Conservation (phyloP, 192 early-diverging fungal species). For the Mortierella alpina region DNA sequence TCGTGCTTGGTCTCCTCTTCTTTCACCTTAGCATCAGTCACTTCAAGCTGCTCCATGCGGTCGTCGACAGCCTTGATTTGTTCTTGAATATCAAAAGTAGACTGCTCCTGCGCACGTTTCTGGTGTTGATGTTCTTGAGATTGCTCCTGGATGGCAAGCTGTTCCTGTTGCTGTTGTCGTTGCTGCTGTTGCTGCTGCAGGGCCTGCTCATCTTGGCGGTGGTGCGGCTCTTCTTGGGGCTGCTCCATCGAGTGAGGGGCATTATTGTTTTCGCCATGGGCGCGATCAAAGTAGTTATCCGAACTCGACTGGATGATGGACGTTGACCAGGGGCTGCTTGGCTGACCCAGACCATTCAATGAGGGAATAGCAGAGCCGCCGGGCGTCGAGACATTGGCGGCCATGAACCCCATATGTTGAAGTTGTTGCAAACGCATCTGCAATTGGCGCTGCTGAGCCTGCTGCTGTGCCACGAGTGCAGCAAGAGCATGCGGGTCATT, state of each 20-base stretch:
- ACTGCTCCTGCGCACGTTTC: too few species aligned
- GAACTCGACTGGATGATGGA: constrained; percentile 45
- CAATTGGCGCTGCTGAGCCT: constrained; percentile 47
- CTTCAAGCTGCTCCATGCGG: too few species aligned
- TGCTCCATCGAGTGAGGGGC: constrained; percentile 32
- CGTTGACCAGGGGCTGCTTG: constrained; percentile 39
- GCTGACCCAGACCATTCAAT: constrained; percentile 44
- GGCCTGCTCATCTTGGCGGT: constrained; percentile 10
- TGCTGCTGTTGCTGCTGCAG: constrained; percentile 41
- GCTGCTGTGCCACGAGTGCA: constrained; percentile 29
- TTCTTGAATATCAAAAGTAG: too few species aligned
- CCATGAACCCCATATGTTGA: constrained; percentile 22
- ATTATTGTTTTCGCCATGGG: constrained; percentile 23
- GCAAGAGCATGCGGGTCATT: constrained; percentile 49
- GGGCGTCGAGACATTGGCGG: constrained; percentile 24
- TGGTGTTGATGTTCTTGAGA: too few species aligned
- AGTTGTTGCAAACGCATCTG: constrained; percentile 49
- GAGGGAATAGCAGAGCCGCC: constrained; percentile 36
- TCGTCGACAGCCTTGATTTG: too few species aligned
- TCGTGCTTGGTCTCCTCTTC: too few species aligned
- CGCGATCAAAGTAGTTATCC: constrained; percentile 42
- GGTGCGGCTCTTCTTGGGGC: constrained; percentile 9
- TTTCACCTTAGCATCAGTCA: too few species aligned
- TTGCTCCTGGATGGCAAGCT: constrained; percentile 1
- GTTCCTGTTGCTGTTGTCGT: constrained; percentile 44